Conservation (phyloP, 148 eudicot genomes). For the Fagopyrum esculentum region DNA sequence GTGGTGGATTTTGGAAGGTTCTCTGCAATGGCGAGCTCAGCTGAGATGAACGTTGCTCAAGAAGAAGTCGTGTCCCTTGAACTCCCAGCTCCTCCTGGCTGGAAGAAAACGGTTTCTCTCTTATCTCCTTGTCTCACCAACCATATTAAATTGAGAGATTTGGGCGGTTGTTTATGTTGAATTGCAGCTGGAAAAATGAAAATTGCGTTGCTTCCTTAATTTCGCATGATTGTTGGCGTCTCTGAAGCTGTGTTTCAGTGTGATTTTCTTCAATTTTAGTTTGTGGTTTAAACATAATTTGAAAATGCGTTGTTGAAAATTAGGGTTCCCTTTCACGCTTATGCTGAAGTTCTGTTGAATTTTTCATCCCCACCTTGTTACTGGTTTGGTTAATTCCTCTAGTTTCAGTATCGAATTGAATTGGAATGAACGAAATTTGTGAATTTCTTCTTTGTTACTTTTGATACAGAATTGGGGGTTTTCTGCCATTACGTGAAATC, state of each 20-base stretch:
- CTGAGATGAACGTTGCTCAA: constrained; percentile 19
- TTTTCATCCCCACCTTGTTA: neutral
- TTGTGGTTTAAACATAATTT: neutral
- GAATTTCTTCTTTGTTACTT: neutral
- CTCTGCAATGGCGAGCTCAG: constrained; percentile 27
- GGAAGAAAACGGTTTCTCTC: constrained; percentile 32
- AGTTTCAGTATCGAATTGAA: neutral
- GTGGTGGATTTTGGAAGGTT: neutral
- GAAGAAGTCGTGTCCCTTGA: constrained; percentile 29
- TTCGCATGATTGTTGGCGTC: neutral
- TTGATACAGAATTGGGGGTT: constrained; percentile 1
- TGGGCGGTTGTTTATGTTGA: neutral
- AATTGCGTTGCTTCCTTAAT: neutral
- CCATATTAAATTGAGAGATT: neutral
- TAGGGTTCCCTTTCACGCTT: neutral
- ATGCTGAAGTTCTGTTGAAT: neutral
- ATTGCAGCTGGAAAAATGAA: neutral
- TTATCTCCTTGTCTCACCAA: neutral
- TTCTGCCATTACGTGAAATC: neutral
- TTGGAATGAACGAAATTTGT: neutral
- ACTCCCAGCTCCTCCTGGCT: constrained; percentile 43
- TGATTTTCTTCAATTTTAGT: constrained; percentile 2
- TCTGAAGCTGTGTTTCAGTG: constrained; percentile 1
- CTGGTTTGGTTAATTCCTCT: neutral
- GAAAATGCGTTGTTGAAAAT: neutral